Base-by-base conservation (phyloP, 2,329 filamentous ascomycete genomes). In the Elsinoe necatrix region DNA sequence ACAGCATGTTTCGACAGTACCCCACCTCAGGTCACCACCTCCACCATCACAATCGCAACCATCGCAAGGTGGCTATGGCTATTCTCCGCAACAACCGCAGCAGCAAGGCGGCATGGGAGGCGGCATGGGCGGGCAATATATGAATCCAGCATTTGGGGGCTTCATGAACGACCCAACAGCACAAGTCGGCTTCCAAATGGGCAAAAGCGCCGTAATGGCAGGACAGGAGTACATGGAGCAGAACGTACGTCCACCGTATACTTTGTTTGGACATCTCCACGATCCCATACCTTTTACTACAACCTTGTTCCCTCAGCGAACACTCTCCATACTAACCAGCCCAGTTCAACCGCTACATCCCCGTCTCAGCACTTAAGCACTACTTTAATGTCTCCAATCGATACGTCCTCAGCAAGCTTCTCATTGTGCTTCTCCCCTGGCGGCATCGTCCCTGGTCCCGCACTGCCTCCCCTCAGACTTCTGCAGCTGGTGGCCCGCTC, bases 311-410 rank as follows among this genome's bases (percentile, higher is more conserved):
- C 34, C 35, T 39, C 29, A 48, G 14, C n/a, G 48, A 39, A 21
- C 18, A 9, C 60, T 57, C 42, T 1, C 9, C 27, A 47, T 56
- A 14, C 51, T 56, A 6, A 41, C 31, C 7, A 21, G 41, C 54
- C 21, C 65, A 87, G 85, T 76, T 88, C 65, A 86, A 85, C 65
- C 82, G 84, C 71, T 96, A 92, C 74, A 85, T 98, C 73, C 95
- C 91, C 67, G 87, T 97, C 64, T 86, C 87, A 12, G 89, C 89
- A 16, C 80, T 98, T 43, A 98, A 98, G 73, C 93, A 96, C 75
- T 98, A 97, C 80, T 98, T 98, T 77, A 96, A 97, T 74, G 93
- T 98, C 62, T 95, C 91, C 63, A 98, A 98, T 78, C 87, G 83
- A 59, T 98, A 98, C 73, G 93, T 98, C 68, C 79, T 95, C 68